Conservation (phyloP, 78 protist species). For the Polysphondylium violaceum region DNA sequence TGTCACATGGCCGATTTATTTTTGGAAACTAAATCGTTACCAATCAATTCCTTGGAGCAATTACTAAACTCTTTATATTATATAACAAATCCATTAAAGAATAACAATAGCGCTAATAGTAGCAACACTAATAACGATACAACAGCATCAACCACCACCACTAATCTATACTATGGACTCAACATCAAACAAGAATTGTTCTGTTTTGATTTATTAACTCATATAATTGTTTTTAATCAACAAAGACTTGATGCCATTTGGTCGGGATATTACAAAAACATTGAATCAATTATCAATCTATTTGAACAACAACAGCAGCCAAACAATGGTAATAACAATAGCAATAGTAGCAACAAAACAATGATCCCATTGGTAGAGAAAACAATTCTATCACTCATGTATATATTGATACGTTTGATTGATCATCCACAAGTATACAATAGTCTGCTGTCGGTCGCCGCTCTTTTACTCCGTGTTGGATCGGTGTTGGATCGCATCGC, state of each 20-base stretch:
- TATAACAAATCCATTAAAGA: constrained; percentile 39
- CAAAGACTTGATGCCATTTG: constrained; percentile 32
- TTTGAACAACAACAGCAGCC: constrained; percentile 16
- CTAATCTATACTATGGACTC: background rate
- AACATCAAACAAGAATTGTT: constrained; percentile 49
- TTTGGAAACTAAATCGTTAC: constrained; percentile 48
- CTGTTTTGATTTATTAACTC: constrained; percentile 69
- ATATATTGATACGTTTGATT: constrained; percentile 34
- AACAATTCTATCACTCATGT: constrained; percentile 37
- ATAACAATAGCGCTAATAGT: background rate
- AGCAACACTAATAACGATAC: background rate
- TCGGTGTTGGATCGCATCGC: constrained; percentile 49
- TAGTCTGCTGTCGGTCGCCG: background rate
- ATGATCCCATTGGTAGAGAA: constrained; percentile 37
- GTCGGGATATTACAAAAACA: constrained; percentile 11
- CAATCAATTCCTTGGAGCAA: constrained; percentile 51
- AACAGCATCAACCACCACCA: background rate
- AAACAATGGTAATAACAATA: background rate
- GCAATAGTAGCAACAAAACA: background rate
- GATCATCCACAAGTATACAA: constrained; percentile 1
- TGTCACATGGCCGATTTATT: constrained; percentile 67
- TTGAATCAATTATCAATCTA: constrained; percentile 21
- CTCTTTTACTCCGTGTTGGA: constrained; percentile 2
- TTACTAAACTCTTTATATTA: constrained; percentile 38
- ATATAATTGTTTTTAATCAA: constrained; percentile 40